Evolutionary conservation across 495 filamentous ascomycete genomes (phyloP).

Genomic region (Neurospora africana): DNA sequence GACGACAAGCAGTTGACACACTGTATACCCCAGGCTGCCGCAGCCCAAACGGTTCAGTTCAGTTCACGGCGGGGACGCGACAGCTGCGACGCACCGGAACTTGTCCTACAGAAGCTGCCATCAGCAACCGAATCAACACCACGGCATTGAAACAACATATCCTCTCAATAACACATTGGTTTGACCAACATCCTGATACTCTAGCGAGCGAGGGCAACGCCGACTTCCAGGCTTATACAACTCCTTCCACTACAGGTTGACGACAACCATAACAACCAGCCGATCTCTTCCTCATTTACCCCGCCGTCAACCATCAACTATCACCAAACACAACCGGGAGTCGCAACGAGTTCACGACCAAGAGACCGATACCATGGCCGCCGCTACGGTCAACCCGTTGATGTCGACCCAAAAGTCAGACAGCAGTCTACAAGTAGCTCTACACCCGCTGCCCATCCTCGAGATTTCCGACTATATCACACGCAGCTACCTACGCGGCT

Average conservation of each 20-base stretch:
- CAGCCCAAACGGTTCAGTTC: not conserved
- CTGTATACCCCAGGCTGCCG: not conserved
- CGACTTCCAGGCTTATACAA: not conserved
- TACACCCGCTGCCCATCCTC: conserved; percentile 91
- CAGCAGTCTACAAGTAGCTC: conserved; percentile 68
- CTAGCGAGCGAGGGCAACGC: not conserved
- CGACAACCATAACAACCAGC: not conserved
- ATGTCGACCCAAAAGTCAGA: conserved; percentile 49
- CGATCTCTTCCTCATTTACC: not conserved
- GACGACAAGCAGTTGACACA: not conserved
- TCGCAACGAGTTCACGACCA: not conserved
- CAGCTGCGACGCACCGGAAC: not conserved
- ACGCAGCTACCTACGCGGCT: conserved; percentile 67
- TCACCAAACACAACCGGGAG: not conserved
- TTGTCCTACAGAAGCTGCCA: not conserved
- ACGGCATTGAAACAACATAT: not conserved
- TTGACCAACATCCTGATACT: not conserved
- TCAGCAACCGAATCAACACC: not conserved
- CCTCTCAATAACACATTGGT: not conserved
- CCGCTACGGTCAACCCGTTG: conserved; percentile 14
- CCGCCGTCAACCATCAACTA: not conserved
- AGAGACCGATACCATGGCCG: conserved; percentile 5
- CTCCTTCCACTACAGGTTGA: not conserved
- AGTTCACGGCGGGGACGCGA: not conserved
- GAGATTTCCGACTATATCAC: conserved; percentile 96